phyloP scores from a whole-genome alignment of 345 rosid species.

The Microcos paniculata region DNA sequence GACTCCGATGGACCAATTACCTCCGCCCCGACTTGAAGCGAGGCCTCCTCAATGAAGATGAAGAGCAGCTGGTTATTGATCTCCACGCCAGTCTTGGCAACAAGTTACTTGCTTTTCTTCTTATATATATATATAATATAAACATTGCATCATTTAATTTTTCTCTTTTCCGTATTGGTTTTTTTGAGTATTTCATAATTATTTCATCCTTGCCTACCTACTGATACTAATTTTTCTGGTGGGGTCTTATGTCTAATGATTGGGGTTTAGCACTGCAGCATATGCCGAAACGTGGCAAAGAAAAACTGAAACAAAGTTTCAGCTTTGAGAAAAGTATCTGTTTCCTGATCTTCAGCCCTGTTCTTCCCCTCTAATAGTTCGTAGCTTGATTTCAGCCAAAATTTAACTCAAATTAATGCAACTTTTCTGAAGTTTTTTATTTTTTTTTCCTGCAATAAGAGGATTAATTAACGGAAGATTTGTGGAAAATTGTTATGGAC shows the following conservation, averaged over 20 bases:
- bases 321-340: not conserved
- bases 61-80: conserved; percentile 61
- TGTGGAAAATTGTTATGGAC: not conserved
- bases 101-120: conserved; percentile 31
- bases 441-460: not conserved
- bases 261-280: not conserved
- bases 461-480: not conserved
- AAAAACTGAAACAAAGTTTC: no score
- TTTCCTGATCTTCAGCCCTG: not conserved
- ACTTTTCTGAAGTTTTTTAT: no score
- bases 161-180: not conserved
- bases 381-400: not conserved
- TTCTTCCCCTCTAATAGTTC: no score
- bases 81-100: conserved; percentile 77
- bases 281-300: not conserved
- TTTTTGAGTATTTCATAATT: not conserved
- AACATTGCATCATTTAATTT: not conserved
- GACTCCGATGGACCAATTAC: conserved; percentile 86
- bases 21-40: conserved; percentile 78
- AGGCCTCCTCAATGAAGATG: conserved; percentile 63
- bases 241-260: not conserved
- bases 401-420: not conserved
- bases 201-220: not conserved
- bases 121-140: not conserved
- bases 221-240: not conserved